Evolutionary conservation across 805 yeast genomes (phyloP), one percentile per base, ranked within the genome.

Genomic region (Wickerhamomyces rabaulensis): DNA sequence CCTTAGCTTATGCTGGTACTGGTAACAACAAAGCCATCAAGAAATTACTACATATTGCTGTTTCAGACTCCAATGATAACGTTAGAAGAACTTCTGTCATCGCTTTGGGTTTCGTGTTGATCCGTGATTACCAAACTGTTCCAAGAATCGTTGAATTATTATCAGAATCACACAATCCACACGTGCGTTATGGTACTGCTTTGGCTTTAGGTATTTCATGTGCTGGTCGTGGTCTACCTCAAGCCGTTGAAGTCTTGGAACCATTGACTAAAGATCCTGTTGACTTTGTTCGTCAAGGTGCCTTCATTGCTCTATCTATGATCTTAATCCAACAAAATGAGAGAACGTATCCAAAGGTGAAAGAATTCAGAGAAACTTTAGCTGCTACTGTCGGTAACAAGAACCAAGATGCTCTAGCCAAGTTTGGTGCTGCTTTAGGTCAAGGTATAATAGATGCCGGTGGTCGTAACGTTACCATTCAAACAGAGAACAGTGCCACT

Each of bases 391-490:
- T 92, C 47, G 71, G 83, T 22, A 87, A 84, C 60, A 94, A 92
- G 67, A 95, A 88, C 58, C 97, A 92, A 67, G 99, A 92, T 68
- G 96, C 96, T 3, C 78, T 94, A 67, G 97, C 98, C 36, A 91
- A 90, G 70, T 94, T 92, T 68, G 99, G 99, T 63, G 97, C 98
- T 26, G 88, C 97, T 16, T 71, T 94, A 42, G 92, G 96, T 13
- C 97, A 92, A 71, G 99, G 99, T 66, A 92, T 94, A 53, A 83
- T 94, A 64, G 97, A 94, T 70, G 99, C 98, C 10, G 97, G 99
- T 68, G 99, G 99, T 12, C 82, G 98, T 63, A 94, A 94, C 60
- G 95, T 87, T n/a, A 90, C 98, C 0, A 90, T 94, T 53, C 86
- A 86, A 56, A 73, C 92, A 43, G 97, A 94, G 66, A 88, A 91